A percentile compares a stretch with the other conserved stretches of the same genome.
These are phyloP conservation scores for Boletus rubroflammeus DNA, from an alignment of 768 basidiomycete genomes.

Conservation along the genomic window DNA sequence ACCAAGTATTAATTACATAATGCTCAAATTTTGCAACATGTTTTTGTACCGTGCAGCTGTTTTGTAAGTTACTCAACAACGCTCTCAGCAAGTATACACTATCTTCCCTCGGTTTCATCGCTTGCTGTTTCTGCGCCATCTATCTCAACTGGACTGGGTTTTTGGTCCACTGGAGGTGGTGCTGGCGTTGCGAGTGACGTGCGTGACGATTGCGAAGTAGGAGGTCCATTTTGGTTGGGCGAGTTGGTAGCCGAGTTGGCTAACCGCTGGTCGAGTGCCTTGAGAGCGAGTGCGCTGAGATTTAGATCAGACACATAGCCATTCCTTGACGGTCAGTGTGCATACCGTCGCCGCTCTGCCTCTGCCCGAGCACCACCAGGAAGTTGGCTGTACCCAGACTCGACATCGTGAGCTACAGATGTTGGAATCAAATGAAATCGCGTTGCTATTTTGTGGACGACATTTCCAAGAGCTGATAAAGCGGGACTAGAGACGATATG, in stretches of 20 bases:
- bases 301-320: constrained; percentile 6
- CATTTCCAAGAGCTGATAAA: constrained; percentile 62
- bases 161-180: constrained; percentile 32
- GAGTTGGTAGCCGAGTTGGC: constrained; percentile 50
- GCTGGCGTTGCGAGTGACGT: constrained; percentile 29
- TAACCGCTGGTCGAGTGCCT: constrained; percentile 91
- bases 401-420: constrained; percentile 54
- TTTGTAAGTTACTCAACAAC: constrained; percentile 5
- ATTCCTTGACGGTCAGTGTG: not conserved
- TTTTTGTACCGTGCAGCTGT: not conserved
- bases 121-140: constrained; percentile 15
- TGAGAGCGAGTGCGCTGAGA: constrained; percentile 86
- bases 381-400: constrained; percentile 70
- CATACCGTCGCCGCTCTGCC: constrained; percentile 90
- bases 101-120: constrained; percentile 22
- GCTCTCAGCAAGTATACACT: constrained; percentile 12
- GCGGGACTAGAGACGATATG: constrained; percentile 51
- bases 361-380: constrained; percentile 93
- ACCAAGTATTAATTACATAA: constrained; percentile 22
- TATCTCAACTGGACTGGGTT: constrained; percentile 20
- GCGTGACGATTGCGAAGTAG: constrained; percentile 28
- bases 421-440: constrained; percentile 75
- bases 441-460: constrained; percentile 62
- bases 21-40: not conserved
- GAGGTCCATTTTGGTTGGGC: constrained; percentile 29